phyloP scores from a whole-genome alignment of 2,329 filamentous ascomycete genomes.

The Aspergillus puulaauensis region DNA sequence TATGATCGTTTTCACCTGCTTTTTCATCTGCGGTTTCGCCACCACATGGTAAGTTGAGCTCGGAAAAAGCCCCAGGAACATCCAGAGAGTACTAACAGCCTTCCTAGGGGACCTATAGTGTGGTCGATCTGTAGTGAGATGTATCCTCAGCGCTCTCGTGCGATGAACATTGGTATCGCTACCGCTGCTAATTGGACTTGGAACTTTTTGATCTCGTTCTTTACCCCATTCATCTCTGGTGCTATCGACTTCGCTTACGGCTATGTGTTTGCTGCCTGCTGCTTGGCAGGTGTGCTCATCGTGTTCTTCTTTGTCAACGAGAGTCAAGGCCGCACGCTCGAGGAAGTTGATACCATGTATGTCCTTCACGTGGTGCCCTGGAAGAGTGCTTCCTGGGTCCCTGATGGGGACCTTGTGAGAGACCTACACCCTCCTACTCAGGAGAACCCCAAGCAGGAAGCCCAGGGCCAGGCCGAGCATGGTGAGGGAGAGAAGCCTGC shows the following conservation, averaged over 20 bases:
- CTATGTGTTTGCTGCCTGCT: conserved; percentile 75
- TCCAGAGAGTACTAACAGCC: too few species aligned
- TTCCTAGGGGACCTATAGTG: conserved; percentile 55
- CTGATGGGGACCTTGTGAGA: conserved; percentile 32
- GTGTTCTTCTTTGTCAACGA: conserved; percentile 80
- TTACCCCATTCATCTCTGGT: conserved; percentile 74
- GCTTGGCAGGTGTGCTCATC: conserved; percentile 61
- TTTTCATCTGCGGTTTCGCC: conserved; percentile 74
- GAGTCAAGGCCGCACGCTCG: conserved; percentile 68
- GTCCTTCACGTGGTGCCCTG: conserved; percentile 63
- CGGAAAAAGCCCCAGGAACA: too few species aligned
- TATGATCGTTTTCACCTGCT: conserved; percentile 71
- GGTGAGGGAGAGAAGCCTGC: conserved; percentile 1
- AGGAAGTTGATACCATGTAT: conserved; percentile 81
- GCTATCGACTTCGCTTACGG: conserved; percentile 74
- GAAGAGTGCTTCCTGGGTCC: conserved; percentile 56
- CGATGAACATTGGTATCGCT: conserved; percentile 74
- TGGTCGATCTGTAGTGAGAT: conserved; percentile 48
- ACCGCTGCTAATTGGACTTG: conserved; percentile 75
- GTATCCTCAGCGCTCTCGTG: conserved; percentile 55
- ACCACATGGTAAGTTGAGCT: conserved; percentile 51
- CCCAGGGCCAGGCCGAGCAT: conserved; percentile 18
- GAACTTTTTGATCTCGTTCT: conserved; percentile 76
- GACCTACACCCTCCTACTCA: conserved; percentile 25
- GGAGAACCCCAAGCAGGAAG: background rate